Conservation (phyloP, 2,329 filamentous ascomycete species). For the Cadophora sp. region DNA sequence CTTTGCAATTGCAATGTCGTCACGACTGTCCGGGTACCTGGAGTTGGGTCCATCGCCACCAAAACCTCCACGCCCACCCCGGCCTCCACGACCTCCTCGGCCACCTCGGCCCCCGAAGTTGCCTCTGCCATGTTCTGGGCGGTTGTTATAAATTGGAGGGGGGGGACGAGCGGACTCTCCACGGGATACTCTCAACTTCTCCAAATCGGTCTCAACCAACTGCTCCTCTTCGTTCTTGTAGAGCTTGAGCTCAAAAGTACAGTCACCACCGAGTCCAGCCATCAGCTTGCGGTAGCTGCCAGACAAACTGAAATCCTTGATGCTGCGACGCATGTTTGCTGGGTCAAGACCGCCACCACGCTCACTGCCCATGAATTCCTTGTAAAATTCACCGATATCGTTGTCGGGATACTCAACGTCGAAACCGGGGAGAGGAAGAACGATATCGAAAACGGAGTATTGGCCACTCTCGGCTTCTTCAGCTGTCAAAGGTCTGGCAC, state of each 20-base stretch:
- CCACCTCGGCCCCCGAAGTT: constrained; percentile 15
- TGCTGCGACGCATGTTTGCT: constrained; percentile 82
- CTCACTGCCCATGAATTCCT: constrained; percentile 81
- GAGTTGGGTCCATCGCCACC: neutral
- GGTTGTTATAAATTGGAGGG: constrained; percentile 1
- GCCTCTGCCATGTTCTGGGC: neutral
- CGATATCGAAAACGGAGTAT: constrained; percentile 85
- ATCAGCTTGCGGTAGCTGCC: constrained; percentile 90
- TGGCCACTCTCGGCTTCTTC: constrained; percentile 80
- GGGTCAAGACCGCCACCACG: constrained; percentile 83
- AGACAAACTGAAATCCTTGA: constrained; percentile 86
- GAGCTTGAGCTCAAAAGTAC: constrained; percentile 71
- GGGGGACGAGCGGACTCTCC: constrained; percentile 11
- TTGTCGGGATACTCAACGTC: constrained; percentile 89
- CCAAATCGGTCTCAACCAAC: constrained; percentile 86
- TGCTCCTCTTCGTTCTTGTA: constrained; percentile 80
- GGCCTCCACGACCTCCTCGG: constrained; percentile 13
- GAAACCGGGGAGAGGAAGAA: constrained; percentile 91
- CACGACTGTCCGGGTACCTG: neutral
- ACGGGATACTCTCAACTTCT: constrained; percentile 49
- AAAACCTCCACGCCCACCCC: constrained; percentile 6
- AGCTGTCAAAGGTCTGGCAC: constrained; percentile 75
- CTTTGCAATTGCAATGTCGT: neutral
- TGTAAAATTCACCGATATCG: constrained; percentile 82
- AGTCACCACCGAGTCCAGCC: constrained; percentile 66